phyloP scores from a whole-genome alignment of 2,329 filamentous ascomycete species.

The Basipetospora chlamydospora region DNA sequence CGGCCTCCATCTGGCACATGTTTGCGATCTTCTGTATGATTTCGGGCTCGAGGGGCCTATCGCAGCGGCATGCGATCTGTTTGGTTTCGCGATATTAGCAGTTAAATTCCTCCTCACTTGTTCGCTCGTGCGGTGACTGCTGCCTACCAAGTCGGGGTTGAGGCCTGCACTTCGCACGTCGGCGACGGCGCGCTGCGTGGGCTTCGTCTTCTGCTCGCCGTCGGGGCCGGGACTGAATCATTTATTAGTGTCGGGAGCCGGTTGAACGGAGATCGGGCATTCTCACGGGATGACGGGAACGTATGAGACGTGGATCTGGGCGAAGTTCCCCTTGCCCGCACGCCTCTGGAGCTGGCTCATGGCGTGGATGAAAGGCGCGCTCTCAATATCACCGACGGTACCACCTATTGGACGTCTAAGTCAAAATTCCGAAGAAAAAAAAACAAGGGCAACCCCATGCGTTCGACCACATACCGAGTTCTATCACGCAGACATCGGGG shows the following conservation, averaged over 20 bases:
- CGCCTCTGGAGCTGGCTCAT: conserved; percentile 63
- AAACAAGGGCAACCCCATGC: neutral
- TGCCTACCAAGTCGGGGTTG: conserved; percentile 49
- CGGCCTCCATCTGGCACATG: conserved; percentile 72
- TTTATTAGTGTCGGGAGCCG: no score
- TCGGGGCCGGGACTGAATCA: conserved; percentile 14
- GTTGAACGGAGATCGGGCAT: no score
- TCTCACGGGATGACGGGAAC: conserved; percentile 46
- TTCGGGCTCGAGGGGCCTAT: conserved; percentile 53
- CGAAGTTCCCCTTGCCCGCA: conserved; percentile 64
- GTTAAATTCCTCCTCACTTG: neutral
- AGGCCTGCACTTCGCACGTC: conserved; percentile 70
- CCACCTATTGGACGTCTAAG: conserved; percentile 34
- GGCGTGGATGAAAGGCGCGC: conserved; percentile 76
- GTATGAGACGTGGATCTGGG: conserved; percentile 80
- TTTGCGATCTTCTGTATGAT: conserved; percentile 80
- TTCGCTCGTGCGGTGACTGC: conserved; percentile 7
- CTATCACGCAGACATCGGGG: conserved; percentile 86
- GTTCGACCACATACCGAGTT: conserved; percentile 19
- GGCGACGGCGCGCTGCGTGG: conserved; percentile 81
- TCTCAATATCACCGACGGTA: conserved; percentile 69
- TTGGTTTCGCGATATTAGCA: neutral
- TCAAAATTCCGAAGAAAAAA: no score
- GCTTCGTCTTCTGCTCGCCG: conserved; percentile 87
- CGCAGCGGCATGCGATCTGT: conserved; percentile 85